Evolutionary conservation across 768 basidiomycete species (phyloP), one percentile per base, ranked within the genome.

Genomic region (Russula sp.): DNA sequence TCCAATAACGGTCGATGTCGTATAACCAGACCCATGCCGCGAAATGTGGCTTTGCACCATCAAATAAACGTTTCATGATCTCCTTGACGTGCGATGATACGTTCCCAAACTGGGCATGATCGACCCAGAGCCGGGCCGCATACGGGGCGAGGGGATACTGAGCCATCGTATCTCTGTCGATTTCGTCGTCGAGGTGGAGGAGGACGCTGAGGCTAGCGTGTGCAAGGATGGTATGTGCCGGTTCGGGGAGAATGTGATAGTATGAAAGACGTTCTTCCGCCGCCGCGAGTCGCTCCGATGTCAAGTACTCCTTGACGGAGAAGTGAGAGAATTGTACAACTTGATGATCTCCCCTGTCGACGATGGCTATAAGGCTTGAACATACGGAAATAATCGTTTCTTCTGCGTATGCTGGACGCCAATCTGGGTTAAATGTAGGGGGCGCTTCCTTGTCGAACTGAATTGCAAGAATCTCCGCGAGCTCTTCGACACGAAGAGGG

Each of bases 181-280:
- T 22, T 46, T 46, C 20, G 20, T 46, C 44, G 8, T 46, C n/a
- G n/a, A 46, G n/a, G 2, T 11, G 44, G n/a, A 46, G n/a, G 44
- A 46, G 44, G 9, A 46, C 44, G 10, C 44, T 20, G 44, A 46
- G 44, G 44, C n/a, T 11, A 2, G n/a, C n/a, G 8, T 22, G 44
- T 10, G 44, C 44, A 11, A 46, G 44, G 8, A 11, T 3, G 0
- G 10, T 22, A 11, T 46, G 44, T 9, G 44, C 44, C 1, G 44
- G 44, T 13, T 53, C 34, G 28, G 60, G 59, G 18, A 61, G 36
- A 10, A 65, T 32, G 22, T 50, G 53, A 28, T 61, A 62, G 5
- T 22, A 14, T 10, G 63, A 65, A 42, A 62, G 46, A 1, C 8
- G 22, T 0, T 56, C 46, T 38, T 34, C 46, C 2, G 26, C 24